Base-by-base conservation (phyloP, 2,329 filamentous ascomycete species). In the Colletotrichum paranaense region DNA sequence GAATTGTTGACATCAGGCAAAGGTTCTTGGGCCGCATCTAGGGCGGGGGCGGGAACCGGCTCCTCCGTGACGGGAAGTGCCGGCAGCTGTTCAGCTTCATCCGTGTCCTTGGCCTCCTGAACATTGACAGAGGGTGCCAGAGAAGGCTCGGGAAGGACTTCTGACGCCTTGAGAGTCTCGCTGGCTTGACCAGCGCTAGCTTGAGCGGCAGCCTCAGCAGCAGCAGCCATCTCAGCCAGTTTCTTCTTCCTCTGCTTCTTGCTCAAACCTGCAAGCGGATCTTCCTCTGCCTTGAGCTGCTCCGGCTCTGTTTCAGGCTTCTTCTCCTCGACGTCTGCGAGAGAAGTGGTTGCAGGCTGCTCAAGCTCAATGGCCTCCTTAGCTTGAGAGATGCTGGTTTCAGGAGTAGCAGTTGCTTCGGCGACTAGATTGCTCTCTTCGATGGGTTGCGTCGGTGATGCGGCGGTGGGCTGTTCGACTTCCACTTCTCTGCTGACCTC, bases 221-320 rank as follows among this genome's bases (percentile, higher is more conserved):
- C 26, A 32, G 60, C 60, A 19, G 55, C 55, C 55, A 57, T 30
- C 19, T 30, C 55, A 28, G 55, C 55, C 55, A 30, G 4, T 14
- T 30, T 57, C 16, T 57, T 57, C 55, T 57, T 57, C 19, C 26
- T 57, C 66, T 38, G 66, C 55, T 57, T 57, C 14, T 32, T 57
- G 67, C 35, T 46, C 26, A 42, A 22, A 26, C 55, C 55, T n/a
- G 55, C 62, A 28, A 75, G 57, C 22, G 65, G 28, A n/a, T 65
- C 72, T 5, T 78, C 76, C 26, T 78, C 76, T 24, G 75, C 76
- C 57, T 76, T 70, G 19, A 69, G 16, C 22, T 56, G 62, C 19
- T 75, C 68, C 3, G 63, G 52, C 11, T 59, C 24, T 53, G 71
- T 75, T 30, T 71, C 46, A 49, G 65, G 16, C 28, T 32, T 24